A percentile compares a stretch with the other conserved stretches of the same genome.
These are phyloP conservation scores for Xylariaceae sp. DNA, from an alignment of 2,329 filamentous ascomycete genomes.

Conservation along the genomic window DNA sequence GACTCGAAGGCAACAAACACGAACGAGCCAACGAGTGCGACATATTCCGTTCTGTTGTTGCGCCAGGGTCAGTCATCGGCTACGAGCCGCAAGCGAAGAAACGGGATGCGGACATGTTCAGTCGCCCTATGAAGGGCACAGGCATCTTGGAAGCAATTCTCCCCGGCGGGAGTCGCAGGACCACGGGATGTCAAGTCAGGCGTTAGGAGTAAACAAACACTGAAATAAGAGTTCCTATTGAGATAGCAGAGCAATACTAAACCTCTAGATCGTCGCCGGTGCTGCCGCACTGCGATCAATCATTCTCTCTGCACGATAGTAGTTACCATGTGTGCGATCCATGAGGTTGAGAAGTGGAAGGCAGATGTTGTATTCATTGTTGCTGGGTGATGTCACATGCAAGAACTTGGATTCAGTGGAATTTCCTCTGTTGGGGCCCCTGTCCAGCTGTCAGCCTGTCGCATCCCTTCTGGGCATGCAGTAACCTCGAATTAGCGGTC, in stretches of 20 bases:
- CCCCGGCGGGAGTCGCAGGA: conserved; percentile 4
- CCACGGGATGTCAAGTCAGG: too few species aligned
- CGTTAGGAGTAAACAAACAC: too few species aligned
- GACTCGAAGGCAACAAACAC: conserved; percentile 76
- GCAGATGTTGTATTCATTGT: not conserved
- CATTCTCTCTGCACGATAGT: too few species aligned
- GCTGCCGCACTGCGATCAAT: too few species aligned
- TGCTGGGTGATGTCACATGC: conserved; percentile 21
- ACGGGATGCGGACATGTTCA: conserved; percentile 32
- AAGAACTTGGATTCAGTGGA: conserved; percentile 4
- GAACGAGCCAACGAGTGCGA: conserved; percentile 80
- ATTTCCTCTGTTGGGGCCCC: not conserved
- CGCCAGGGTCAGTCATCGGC: conserved; percentile 10
- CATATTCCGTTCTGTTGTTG: conserved; percentile 66
- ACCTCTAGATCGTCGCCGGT: too few species aligned
- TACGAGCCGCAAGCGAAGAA: conserved; percentile 2
- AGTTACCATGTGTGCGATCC: too few species aligned
- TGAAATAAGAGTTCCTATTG: too few species aligned
- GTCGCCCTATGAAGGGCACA: conserved; percentile 37
- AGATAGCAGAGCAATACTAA: too few species aligned
- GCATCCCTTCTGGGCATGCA: too few species aligned
- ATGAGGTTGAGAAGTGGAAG: too few species aligned
- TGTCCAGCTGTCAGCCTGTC: not conserved
- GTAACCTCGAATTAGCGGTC: too few species aligned
- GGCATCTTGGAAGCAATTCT: conserved; percentile 30